A percentile compares a stretch with the other conserved stretches of the same genome.
Evolutionary conservation across 1,284 basidiomycete species (phyloP).

Genomic region (Ustilago xerochloae): DNA sequence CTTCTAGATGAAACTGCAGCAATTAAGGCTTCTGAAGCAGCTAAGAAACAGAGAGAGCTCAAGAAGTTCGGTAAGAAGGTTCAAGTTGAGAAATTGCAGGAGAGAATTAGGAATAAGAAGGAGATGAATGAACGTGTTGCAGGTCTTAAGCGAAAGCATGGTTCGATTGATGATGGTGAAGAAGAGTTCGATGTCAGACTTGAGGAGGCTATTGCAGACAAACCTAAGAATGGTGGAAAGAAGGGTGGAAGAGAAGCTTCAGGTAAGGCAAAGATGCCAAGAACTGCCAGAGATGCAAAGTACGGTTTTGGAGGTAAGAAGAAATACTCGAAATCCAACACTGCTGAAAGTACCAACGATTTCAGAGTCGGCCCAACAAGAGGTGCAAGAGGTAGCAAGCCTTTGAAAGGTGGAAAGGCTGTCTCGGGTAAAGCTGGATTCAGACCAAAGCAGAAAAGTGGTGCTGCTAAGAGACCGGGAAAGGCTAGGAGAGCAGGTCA

Average conservation of each 20-base stretch:
- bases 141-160: slow-evolving; percentile 74
- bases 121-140: slow-evolving; percentile 74
- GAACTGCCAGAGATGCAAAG: slow-evolving; percentile 58
- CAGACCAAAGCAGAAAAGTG: slow-evolving; percentile 35
- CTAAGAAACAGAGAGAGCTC: slow-evolving; percentile 88
- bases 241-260: slow-evolving; percentile 16
- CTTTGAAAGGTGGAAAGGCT: slow-evolving; percentile 11
- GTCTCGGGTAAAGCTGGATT: slow-evolving; percentile 39
- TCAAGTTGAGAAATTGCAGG: slow-evolving; percentile 84
- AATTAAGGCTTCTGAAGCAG: slow-evolving; percentile 92
- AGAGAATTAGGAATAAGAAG: slow-evolving; percentile 82
- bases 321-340: slow-evolving; percentile 61
- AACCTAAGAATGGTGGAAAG: slow-evolving; percentile 9
- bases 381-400: slow-evolving; percentile 36
- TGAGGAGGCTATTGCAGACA: slow-evolving; percentile 70
- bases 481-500: slow-evolving; percentile 40
- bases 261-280: slow-evolving; percentile 58
- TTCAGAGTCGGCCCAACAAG: slow-evolving; percentile 41
- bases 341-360: slow-evolving; percentile 63
- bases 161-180: slow-evolving; percentile 59
- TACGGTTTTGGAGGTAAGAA: slow-evolving; percentile 67
- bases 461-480: slow-evolving; percentile 43
- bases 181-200: slow-evolving; percentile 80
- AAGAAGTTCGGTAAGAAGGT: slow-evolving; percentile 99
- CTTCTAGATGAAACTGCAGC: slow-evolving; percentile 87